Conservation (phyloP, 352 stramenopile species). For the Phytopythium litorale region DNA sequence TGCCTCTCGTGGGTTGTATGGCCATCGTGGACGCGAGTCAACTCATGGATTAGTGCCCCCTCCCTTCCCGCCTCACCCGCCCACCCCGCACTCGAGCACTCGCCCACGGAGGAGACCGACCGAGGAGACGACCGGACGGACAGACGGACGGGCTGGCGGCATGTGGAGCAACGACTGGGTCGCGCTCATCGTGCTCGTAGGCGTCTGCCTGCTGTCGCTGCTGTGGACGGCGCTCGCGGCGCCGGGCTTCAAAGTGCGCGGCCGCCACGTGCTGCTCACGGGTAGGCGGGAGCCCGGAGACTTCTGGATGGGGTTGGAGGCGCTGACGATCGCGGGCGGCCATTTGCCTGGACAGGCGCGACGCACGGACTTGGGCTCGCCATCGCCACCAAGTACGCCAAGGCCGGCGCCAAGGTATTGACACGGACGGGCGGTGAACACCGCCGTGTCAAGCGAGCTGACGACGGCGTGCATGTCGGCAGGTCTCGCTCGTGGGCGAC, state of each 20-base stretch:
- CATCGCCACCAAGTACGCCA: conserved; percentile 58
- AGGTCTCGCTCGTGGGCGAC: conserved; percentile 43
- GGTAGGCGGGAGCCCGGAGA: conserved; percentile 12
- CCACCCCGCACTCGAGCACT: no score
- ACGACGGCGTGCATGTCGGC: not conserved
- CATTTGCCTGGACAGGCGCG: no score
- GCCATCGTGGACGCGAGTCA: no score
- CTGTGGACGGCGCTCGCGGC: conserved; percentile 40
- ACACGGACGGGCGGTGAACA: no score
- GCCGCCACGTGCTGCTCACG: conserved; percentile 59
- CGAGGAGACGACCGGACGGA: no score
- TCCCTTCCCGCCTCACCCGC: no score
- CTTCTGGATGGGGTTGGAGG: not conserved
- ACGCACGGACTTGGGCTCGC: conserved; percentile 45
- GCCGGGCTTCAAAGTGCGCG: conserved; percentile 43
- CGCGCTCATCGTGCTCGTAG: conserved; percentile 30
- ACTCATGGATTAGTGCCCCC: no score
- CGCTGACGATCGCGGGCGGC: no score
- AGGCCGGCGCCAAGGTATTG: conserved; percentile 36
- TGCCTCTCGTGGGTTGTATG: no score
- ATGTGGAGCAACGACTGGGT: conserved; percentile 25
- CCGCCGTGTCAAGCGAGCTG: no score
- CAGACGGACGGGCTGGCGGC: no score
- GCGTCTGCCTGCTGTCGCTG: conserved; percentile 35
- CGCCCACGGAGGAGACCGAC: no score